phyloP scores from a whole-genome alignment of 768 basidiomycete species.

The Leccinum fibrillosum region DNA sequence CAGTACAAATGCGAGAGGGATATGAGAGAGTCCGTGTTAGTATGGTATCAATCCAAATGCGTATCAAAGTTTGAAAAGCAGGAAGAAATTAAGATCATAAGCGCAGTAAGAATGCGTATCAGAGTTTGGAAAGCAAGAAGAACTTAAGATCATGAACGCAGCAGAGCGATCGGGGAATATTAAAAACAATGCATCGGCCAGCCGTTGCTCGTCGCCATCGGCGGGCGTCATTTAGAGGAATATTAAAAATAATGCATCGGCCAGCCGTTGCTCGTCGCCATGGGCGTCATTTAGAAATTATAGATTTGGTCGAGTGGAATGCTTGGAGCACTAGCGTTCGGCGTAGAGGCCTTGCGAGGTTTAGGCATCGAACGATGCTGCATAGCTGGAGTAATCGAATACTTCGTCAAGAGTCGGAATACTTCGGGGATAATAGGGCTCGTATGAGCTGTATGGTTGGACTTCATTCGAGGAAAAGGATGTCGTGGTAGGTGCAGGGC shows the following conservation, averaged over 20 bases:
- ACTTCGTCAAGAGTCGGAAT: neutral
- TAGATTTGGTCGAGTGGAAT: neutral
- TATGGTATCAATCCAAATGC: neutral
- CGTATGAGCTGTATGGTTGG: neutral
- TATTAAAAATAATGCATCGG: too few species aligned
- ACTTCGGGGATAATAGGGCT: neutral
- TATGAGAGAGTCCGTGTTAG: neutral
- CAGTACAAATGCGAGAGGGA: neutral
- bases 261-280: too few species aligned
- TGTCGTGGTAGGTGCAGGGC: neutral
- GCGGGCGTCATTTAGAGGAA: too few species aligned
- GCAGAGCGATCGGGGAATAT: neutral
- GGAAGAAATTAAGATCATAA: too few species aligned
- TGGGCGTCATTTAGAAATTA: neutral
- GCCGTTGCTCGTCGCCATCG: neutral
- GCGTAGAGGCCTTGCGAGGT: neutral
- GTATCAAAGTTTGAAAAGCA: too few species aligned
- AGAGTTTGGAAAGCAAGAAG: neutral
- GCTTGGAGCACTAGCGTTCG: neutral
- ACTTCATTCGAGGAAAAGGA: neutral
- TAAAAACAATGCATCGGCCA: neutral
- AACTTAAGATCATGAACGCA: neutral
- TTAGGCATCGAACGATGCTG: too few species aligned
- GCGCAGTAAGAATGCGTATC: neutral
- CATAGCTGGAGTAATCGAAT: neutral